A percentile compares a stretch with the other conserved stretches of the same genome.
These are phyloP conservation scores for Sporisorium sorghi DNA, from an alignment of 1,284 basidiomycete genomes.

Conservation along the genomic window DNA sequence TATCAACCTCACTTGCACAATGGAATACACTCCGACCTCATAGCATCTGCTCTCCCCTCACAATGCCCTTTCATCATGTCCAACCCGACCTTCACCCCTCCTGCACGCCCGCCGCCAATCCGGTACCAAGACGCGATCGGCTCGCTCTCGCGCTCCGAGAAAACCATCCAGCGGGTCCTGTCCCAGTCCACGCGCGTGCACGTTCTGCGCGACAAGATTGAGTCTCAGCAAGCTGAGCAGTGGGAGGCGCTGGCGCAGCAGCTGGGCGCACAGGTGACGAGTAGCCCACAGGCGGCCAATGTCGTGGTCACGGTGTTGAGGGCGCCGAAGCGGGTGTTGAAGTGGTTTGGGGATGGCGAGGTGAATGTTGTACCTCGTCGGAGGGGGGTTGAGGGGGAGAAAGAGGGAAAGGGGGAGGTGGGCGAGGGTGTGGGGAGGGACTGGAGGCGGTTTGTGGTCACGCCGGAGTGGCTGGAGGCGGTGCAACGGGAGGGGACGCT, in stretches of 20 bases:
- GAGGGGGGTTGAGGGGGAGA: background rate
- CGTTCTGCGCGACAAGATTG: slow-evolving; percentile 44
- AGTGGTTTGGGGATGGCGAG: slow-evolving; percentile 28
- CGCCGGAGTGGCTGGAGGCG: slow-evolving; percentile 30
- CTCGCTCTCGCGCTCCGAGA: slow-evolving; percentile 23
- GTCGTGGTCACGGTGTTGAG: slow-evolving; percentile 36
- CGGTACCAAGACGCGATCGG: slow-evolving; percentile 40
- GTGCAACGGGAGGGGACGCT: slow-evolving; percentile 18
- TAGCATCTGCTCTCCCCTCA: too few relatives aligned
- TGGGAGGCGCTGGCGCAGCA: slow-evolving; percentile 21
- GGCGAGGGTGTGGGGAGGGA: slow-evolving; percentile 24
- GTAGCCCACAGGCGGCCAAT: slow-evolving; percentile 21
- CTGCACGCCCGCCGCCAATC: background rate
- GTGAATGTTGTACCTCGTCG: slow-evolving; percentile 12
- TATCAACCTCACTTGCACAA: too few relatives aligned
- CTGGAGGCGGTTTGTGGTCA: slow-evolving; percentile 47
- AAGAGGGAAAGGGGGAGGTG: slow-evolving; percentile 10
- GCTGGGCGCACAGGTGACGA: slow-evolving; percentile 44
- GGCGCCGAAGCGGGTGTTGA: slow-evolving; percentile 42
- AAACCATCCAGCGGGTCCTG: slow-evolving; percentile 16
- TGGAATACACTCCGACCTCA: too few relatives aligned
- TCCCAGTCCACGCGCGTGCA: slow-evolving; percentile 45
- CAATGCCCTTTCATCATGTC: background rate
- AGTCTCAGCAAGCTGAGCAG: background rate
- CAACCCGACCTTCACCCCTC: background rate